Evolutionary conservation across 2,329 filamentous ascomycete genomes (phyloP), one percentile per base, ranked within the genome.

Genomic region (Cadophora malorum): DNA sequence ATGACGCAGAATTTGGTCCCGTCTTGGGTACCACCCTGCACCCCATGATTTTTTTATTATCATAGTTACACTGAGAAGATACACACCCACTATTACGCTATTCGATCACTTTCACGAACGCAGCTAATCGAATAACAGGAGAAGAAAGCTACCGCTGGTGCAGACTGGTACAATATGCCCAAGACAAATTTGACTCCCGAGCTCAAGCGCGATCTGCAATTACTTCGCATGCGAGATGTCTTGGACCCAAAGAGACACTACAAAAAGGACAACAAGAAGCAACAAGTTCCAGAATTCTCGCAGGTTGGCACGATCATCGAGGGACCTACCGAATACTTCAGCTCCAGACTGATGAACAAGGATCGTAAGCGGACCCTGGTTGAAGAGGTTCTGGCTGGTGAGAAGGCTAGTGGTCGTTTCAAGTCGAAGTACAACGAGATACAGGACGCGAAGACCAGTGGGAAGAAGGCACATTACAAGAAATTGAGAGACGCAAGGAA

Each of bases 391-490:
- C 83, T 97, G 74, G 87, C 89, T 28, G 82, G 85, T 53, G 90
- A 93, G 78, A 83, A 86, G 63, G 79, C 86, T 68, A 89, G 83
- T 55, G 85, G 85, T 68, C 91, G 92, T 74, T 96, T 97, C 82
- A 93, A 92, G 83, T 86, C 85, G 76, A 97, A 97, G 80, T 98
- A 97, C 80, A 85, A 87, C 66, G 90, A 95, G 67, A 93, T 98
- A 61, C 94, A 97, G 78, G 84, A 84, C 62, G 85, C 86, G 70
- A 98, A 97, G 81, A 88, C 86, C 28, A 97, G 92, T 74, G 96
- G 96, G 63, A 96, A 93, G 83, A 97, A 95, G 81, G 89, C 87
- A 0, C 91, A 92, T 75, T 98, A 97, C 83, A 95, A 95, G 78
- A 90, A 90, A 66, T 79, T 97, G 72, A 88, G 91, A 77, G 87